Evolutionary conservation across 1,284 basidiomycete genomes (phyloP).

Genomic region (Vanrija pseudolonga): DNA sequence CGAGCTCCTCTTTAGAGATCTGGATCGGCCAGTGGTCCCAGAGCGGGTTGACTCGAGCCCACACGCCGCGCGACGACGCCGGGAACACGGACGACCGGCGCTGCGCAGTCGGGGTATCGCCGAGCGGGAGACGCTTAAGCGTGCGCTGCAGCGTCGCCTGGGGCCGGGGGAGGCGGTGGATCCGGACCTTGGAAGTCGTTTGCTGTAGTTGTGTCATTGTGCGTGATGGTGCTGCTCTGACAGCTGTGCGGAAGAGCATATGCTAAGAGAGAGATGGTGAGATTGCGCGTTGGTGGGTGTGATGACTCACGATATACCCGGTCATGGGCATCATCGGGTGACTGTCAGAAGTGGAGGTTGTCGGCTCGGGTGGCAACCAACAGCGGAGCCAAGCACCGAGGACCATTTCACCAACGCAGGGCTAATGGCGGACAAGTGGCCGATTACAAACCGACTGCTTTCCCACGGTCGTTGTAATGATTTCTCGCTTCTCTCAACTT

Average conservation of each 20-base stretch:
- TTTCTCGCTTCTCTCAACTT: not conserved
- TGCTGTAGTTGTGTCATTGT: too few species aligned
- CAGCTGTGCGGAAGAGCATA: too few species aligned
- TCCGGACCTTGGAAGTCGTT: slow-evolving; percentile 10
- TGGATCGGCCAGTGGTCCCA: slow-evolving; percentile 82
- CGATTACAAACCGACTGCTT: not conserved
- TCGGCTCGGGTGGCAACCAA: too few species aligned
- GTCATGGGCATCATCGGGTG: too few species aligned
- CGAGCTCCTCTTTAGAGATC: slow-evolving; percentile 61
- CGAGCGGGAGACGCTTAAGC: slow-evolving; percentile 31
- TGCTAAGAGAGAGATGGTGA: too few species aligned
- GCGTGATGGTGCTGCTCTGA: too few species aligned
- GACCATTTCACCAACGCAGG: too few species aligned
- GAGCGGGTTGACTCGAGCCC: slow-evolving; percentile 76
- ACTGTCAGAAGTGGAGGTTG: too few species aligned
- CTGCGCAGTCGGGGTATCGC: slow-evolving; percentile 63
- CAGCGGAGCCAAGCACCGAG: too few species aligned
- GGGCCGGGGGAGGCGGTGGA: slow-evolving; percentile 38
- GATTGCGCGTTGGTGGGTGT: too few species aligned
- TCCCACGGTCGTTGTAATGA: slow-evolving; percentile 1
- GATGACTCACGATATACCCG: too few species aligned
- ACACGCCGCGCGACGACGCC: slow-evolving; percentile 51
- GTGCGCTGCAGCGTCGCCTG: slow-evolving; percentile 27
- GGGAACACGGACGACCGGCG: slow-evolving; percentile 61
- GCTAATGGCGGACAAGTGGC: too few species aligned